Conservation (phyloP, 352 stramenopile species). For the Thalassiosira mediterranea region DNA sequence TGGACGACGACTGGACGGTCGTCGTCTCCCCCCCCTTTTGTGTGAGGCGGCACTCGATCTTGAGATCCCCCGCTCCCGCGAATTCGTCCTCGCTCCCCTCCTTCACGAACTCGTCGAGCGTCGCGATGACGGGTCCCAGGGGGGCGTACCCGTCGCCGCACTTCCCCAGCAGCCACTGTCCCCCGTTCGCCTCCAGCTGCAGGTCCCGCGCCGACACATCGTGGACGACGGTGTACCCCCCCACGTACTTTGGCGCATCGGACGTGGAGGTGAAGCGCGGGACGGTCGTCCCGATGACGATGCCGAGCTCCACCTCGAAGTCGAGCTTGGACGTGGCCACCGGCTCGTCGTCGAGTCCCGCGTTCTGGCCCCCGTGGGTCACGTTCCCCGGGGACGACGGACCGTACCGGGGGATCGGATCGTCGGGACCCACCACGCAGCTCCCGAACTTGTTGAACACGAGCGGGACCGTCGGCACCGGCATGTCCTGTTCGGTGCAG, state of each 20-base stretch:
- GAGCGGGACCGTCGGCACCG: slow-evolving; percentile 55
- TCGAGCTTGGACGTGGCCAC: slow-evolving; percentile 62
- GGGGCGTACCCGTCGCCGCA: slow-evolving; percentile 64
- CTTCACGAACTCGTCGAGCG: slow-evolving; percentile 54
- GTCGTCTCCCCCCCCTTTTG: slow-evolving; percentile 22
- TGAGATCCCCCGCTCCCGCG: slow-evolving; percentile 51
- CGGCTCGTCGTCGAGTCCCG: slow-evolving; percentile 18
- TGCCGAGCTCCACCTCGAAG: slow-evolving; percentile 73
- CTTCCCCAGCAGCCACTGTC: slow-evolving; percentile 73
- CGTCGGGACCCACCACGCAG: slow-evolving; percentile 44
- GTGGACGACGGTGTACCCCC: slow-evolving; percentile 68
- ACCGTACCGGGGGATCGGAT: slow-evolving; percentile 36
- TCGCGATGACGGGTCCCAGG: slow-evolving; percentile 64
- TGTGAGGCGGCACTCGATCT: slow-evolving; percentile 57
- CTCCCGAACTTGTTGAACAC: slow-evolving; percentile 72
- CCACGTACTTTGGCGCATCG: slow-evolving; percentile 64
- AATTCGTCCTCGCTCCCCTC: slow-evolving; percentile 19
- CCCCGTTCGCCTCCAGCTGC: slow-evolving; percentile 73
- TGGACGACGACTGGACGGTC: slow-evolving; percentile 63
- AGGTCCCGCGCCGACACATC: slow-evolving; percentile 69
- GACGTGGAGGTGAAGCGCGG: slow-evolving; percentile 42
- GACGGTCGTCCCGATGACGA: slow-evolving; percentile 62
- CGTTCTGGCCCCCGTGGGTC: slow-evolving; percentile 17
- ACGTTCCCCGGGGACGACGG: not conserved
- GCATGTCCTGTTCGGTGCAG: slow-evolving; percentile 58